Evolutionary conservation across 2,329 filamentous ascomycete genomes (phyloP), one percentile per base, ranked within the genome.

Genomic region (Exserohilum rostratum): DNA sequence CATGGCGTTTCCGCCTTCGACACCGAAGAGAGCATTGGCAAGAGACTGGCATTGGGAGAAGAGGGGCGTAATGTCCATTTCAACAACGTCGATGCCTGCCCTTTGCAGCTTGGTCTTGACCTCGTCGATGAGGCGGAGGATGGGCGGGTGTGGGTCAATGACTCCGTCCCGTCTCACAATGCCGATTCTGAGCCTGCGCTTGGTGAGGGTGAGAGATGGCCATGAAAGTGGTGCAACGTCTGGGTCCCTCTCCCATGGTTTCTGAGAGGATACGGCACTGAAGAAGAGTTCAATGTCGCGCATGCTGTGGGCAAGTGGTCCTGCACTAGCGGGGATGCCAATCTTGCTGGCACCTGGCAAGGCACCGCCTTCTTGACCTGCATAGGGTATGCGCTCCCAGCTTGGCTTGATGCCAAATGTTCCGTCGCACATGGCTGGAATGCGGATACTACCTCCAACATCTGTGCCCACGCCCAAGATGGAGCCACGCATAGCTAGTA

Each of bases 1-100:
- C 77, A 86, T 84, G 40, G 68, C 65, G 9, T 80, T 79, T 1
- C 76, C 80, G 11, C 85, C 86, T 63, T 88, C 84, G 10, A 85
- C 74, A 20, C 80, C 80, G 72, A 88, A 84, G 46, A 89, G 74
- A 13, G 79, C 79, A 53, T 85, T 85, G 33, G 83, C 82, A 7
- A 86, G 76, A 2, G 78, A 80, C 53, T 87, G 82, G 47, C 81
- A 83, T 62, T 83, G 80, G 3, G 79, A 78, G 48, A 88, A 80
- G 3, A 81, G 74, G 0, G 75, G 65, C 0, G 82, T 80, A 5
- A 84, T 78, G 10, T 83, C 78, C 43, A 89, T 76, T 13, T 88
- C 83, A 0, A 88, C 75, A 2, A 87, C 79, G 40, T 85, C 79
- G n/a, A 88, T 72, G 0, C 80, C 80, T 3, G 35, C 69, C 49